Conservation (phyloP, 2,329 filamentous ascomycete genomes). For the Neopestalotiopsis sp. region DNA sequence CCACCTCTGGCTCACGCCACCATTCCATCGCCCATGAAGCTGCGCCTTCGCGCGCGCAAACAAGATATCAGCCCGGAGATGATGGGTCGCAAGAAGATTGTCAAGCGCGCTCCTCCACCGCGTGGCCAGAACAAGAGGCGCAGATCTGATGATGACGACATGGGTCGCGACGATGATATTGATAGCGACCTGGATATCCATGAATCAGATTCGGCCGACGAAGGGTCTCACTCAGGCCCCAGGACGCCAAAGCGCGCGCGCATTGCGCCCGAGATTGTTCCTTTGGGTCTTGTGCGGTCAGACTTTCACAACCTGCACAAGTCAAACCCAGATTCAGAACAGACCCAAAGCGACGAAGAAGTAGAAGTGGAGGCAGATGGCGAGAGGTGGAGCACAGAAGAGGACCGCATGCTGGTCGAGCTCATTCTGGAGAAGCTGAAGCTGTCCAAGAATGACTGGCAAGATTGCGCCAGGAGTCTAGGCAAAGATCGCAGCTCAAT, state of each 20-base stretch:
- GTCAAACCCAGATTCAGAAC: slow-evolving; percentile 34
- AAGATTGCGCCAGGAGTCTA: slow-evolving; percentile 68
- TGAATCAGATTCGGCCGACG: slow-evolving; percentile 28
- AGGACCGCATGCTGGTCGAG: slow-evolving; percentile 70
- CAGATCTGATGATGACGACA: slow-evolving; percentile 52
- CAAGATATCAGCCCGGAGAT: slow-evolving; percentile 37
- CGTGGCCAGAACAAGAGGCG: slow-evolving; percentile 61
- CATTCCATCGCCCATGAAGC: slow-evolving; percentile 51
- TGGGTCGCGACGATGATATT: slow-evolving; percentile 45
- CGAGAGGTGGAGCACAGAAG: slow-evolving; percentile 64
- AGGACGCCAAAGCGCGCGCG: slow-evolving; percentile 66
- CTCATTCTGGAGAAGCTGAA: slow-evolving; percentile 71
- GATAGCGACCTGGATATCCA: slow-evolving; percentile 44
- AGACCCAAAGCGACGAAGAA: slow-evolving; percentile 40
- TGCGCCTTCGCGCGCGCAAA: slow-evolving; percentile 58
- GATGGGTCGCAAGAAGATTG: slow-evolving; percentile 51
- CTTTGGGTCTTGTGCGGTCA: slow-evolving; percentile 62
- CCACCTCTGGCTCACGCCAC: slow-evolving; percentile 59
- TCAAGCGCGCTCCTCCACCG: slow-evolving; percentile 52
- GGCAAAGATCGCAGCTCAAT: slow-evolving; percentile 65
- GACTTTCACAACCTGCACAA: slow-evolving; percentile 62
- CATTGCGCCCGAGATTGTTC: slow-evolving; percentile 65
- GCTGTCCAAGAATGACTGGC: slow-evolving; percentile 69
- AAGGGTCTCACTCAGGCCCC: slow-evolving; percentile 38
- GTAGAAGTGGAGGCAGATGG: slow-evolving; percentile 52